phyloP scores from a whole-genome alignment of 495 filamentous ascomycete species.

The Penicillium lagena region DNA sequence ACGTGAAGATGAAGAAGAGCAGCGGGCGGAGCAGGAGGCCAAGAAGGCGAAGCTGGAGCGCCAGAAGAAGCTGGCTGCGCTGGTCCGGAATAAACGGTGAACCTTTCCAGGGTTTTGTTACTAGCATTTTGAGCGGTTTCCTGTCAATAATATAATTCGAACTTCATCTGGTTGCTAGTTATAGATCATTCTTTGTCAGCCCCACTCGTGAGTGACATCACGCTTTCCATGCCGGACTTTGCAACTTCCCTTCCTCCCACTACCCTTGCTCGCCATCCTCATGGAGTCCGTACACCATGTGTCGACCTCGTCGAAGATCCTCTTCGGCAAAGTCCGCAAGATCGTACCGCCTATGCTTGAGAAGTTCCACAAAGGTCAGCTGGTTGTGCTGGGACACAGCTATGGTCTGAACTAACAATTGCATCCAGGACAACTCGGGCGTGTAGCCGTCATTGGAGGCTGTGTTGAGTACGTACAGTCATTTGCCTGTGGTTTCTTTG shows the following conservation, averaged over 20 bases:
- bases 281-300: slow-evolving; percentile 45
- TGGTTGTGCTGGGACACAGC: background rate
- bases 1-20: slow-evolving; percentile 55
- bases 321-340: slow-evolving; percentile 76
- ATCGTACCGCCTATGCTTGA: slow-evolving; percentile 94
- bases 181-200: slow-evolving; percentile 4
- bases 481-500: background rate
- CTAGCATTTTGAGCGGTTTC: slow-evolving; percentile 30
- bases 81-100: slow-evolving; percentile 34
- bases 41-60: slow-evolving; percentile 53
- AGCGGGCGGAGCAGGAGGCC: slow-evolving; percentile 43
- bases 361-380: slow-evolving; percentile 89
- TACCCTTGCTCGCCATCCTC: background rate
- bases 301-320: slow-evolving; percentile 56
- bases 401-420: background rate
- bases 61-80: slow-evolving; percentile 40
- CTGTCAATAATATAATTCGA: slow-evolving; percentile 19
- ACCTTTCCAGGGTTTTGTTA: background rate
- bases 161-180: no score
- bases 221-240: slow-evolving; percentile 7
- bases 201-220: slow-evolving; percentile 43
- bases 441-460: slow-evolving; percentile 91
- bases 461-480: slow-evolving; percentile 64
- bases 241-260: slow-evolving; percentile 4
- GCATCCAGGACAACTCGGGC: slow-evolving; percentile 73